Evolutionary conservation across 257 asterid genomes (phyloP), one percentile per base, ranked within the genome.

Genomic region (Solanum virginianum): DNA sequence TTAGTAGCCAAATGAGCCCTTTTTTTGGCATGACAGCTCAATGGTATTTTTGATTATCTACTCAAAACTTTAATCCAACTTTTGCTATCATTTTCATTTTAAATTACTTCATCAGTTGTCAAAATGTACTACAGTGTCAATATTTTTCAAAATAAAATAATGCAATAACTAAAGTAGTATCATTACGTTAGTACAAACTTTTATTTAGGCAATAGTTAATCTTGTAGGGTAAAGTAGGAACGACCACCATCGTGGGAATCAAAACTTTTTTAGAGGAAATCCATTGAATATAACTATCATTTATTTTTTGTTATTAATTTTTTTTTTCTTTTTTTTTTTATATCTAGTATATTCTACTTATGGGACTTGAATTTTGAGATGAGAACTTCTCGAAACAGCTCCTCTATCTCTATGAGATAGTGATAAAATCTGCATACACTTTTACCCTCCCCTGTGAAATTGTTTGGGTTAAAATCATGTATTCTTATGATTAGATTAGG

Each of bases 161-260:
- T 43, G 18, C 1, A 10, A 41, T 68, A 10, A 7, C 43, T 24
- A 41, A 41, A 39, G 55, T 43, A 18, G 66, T 22, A 57, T 57
- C 68, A 43, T 71, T 47, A 66, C 10, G 14, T 29, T 66, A 79
- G 85, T 45, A 41, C 82, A 65, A 65, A 57, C 57, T 62, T n/a
- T 83, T 51, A 41, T 86, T 75, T 54, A 43, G 83, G 68, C 56
- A 85, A 87, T 83, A 22, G 45, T 72, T 54, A 39, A 72, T 68
- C 41, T 8, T 82, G 88, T 86, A 63, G 84, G 86, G 83, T 71
- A 81, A 84, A 88, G 89, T 9, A 59, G 85, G 65, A 65, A 47
- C 88, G 57, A 66, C 39, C 74, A 68, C 81, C 57, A 26, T 45
- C 63, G n/a, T 47, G 62, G n/a, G 88, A 71, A 84, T 83, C 79